These are phyloP conservation scores for Pythium plurisporium DNA, from an alignment of 352 stramenopile species.

Conservation along the genomic window DNA sequence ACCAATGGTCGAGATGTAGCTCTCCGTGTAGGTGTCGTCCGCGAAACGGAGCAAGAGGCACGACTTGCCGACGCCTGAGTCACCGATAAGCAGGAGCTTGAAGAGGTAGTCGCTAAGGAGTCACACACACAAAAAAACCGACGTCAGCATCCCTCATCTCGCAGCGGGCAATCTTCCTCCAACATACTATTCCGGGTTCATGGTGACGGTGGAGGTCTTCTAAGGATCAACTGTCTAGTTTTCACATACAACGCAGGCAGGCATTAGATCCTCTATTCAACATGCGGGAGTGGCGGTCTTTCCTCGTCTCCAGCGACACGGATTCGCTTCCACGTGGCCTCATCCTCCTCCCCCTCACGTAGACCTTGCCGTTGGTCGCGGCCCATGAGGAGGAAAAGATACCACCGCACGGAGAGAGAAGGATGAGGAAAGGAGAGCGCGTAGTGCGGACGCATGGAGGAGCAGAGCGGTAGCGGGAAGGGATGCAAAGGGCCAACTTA, in stretches of 20 bases:
- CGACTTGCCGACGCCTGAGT: slow-evolving; percentile 98
- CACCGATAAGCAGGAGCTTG: slow-evolving; percentile 97
- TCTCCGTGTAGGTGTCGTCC: slow-evolving; percentile 99
- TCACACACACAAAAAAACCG: not conserved
- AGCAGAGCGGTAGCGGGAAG: not conserved
- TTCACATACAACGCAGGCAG: not conserved
- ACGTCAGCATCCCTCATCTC: not conserved
- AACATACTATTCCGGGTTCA: slow-evolving; percentile 94
- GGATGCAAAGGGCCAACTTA: not conserved
- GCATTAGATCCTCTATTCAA: not conserved
- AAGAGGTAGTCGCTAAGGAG: slow-evolving; percentile 95
- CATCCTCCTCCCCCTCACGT: not conserved
- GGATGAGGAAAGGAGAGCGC: not conserved
- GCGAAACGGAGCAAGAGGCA: slow-evolving; percentile 99
- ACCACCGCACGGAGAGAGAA: not conserved
- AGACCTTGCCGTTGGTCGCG: not conserved
- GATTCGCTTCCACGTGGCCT: not conserved
- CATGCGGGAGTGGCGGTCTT: not conserved
- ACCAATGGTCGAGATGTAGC: slow-evolving; percentile 99
- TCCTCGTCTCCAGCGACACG: not conserved
- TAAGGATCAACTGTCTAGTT: slow-evolving; percentile 13
- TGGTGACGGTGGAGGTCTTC: slow-evolving; percentile 25
- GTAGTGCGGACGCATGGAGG: not conserved
- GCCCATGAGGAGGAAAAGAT: not conserved
- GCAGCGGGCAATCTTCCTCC: too few species aligned